phyloP scores from a whole-genome alignment of 305 asterid species.

The Coffea humblotiana region DNA sequence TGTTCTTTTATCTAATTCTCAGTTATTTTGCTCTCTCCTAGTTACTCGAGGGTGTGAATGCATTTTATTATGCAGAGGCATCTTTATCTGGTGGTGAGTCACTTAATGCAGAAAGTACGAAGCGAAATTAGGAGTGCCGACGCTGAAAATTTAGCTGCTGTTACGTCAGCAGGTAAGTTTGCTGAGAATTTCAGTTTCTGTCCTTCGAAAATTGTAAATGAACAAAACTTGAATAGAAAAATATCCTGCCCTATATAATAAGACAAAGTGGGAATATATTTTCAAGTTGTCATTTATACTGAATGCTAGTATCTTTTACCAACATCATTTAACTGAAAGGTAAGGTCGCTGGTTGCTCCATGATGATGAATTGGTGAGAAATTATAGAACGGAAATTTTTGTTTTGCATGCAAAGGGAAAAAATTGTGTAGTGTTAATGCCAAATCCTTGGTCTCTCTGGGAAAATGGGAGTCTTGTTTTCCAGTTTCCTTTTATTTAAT shows the following conservation, averaged over 20 bases:
- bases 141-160: conserved; percentile 89
- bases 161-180: conserved; percentile 92
- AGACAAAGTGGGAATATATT: too few relatives aligned
- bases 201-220: not conserved
- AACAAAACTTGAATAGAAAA: not conserved
- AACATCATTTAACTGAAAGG: not conserved
- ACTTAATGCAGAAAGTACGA: conserved; percentile 94
- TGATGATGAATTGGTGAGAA: not conserved
- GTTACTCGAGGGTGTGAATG: conserved; percentile 17
- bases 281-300: not conserved
- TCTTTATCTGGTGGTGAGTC: conserved; percentile 97
- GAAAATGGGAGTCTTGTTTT: not conserved
- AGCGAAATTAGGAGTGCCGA: conserved; percentile 87
- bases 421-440: not conserved
- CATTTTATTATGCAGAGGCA: conserved; percentile 56
- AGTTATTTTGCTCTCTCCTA: not conserved
- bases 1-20: not conserved
- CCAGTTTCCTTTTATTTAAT: too few relatives aligned
- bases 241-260: too few relatives aligned
- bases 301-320: too few relatives aligned
- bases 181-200: not conserved
- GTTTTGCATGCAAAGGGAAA: not conserved
- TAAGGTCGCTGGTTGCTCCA: not conserved
- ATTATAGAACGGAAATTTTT: not conserved
- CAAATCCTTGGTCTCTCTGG: not conserved